Evolutionary conservation across 805 yeast genomes (phyloP).

Genomic region (Kockiozyma suomiensis): DNA sequence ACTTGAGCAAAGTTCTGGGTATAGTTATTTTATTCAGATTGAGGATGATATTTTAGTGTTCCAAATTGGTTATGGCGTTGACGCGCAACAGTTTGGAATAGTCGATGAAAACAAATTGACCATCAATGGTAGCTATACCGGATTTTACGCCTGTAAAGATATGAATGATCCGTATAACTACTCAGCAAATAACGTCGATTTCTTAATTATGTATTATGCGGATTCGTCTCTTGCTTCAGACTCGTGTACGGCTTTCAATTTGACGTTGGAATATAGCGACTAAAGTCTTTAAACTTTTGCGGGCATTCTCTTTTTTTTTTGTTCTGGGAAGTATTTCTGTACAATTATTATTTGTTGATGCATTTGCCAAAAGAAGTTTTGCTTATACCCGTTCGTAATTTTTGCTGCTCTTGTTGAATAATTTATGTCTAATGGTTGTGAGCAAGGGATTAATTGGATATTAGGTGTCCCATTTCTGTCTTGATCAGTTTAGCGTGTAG

Average conservation of each 20-base stretch:
- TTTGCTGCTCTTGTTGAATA: too few relatives aligned
- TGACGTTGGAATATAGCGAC: background rate
- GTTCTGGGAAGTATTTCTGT: background rate
- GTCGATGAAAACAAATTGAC: background rate
- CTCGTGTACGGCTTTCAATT: background rate
- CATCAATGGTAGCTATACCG: background rate
- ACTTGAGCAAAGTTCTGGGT: background rate
- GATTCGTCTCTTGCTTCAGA: background rate
- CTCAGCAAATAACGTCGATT: conserved; percentile 9
- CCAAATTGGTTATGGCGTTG: background rate
- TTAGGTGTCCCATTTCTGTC: too few relatives aligned
- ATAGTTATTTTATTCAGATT: background rate
- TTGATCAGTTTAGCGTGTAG: too few relatives aligned
- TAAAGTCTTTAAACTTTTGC: background rate
- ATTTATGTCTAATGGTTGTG: too few relatives aligned
- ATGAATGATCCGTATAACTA: conserved; percentile 10
- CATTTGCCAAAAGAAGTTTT: too few relatives aligned
- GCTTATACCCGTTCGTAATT: too few relatives aligned
- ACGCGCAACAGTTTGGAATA: background rate
- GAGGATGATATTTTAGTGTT: background rate
- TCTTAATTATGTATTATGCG: background rate
- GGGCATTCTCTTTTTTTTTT: background rate
- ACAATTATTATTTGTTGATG: background rate
- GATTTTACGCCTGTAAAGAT: conserved; percentile 48
- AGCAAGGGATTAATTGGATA: too few relatives aligned